These are phyloP conservation scores for Epichloe bromicola DNA, from an alignment of 2,329 filamentous ascomycete species.

Conservation along the genomic window DNA sequence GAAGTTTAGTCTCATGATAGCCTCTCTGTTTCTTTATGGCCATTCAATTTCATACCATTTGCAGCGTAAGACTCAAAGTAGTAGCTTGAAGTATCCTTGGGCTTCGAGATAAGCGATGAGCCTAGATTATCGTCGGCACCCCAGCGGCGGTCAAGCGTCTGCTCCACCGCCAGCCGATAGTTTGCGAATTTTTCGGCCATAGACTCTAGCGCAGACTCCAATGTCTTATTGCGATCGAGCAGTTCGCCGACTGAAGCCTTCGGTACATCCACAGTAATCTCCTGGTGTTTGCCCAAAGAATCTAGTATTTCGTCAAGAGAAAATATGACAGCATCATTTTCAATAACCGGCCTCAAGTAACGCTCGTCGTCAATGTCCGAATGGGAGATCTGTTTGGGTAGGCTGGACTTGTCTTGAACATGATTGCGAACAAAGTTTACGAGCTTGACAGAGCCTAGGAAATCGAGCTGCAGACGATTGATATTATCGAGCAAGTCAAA, in stretches of 20 bases:
- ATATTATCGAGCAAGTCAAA: constrained; percentile 55
- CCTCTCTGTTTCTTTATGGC: not conserved
- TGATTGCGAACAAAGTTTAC: constrained; percentile 53
- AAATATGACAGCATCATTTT: constrained; percentile 82
- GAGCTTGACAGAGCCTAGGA: constrained; percentile 59
- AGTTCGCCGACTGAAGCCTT: constrained; percentile 22
- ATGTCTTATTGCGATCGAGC: constrained; percentile 36
- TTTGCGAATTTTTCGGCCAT: constrained; percentile 49
- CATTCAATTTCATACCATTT: constrained; percentile 34
- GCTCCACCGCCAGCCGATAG: constrained; percentile 51
- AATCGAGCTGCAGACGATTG: constrained; percentile 49
- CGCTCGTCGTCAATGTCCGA: constrained; percentile 61
- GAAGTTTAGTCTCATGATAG: not conserved
- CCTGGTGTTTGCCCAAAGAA: constrained; percentile 25
- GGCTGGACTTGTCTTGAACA: constrained; percentile 28
- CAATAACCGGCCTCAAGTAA: constrained; percentile 71
- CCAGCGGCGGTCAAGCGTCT: constrained; percentile 54
- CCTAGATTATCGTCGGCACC: constrained; percentile 31
- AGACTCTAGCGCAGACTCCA: constrained; percentile 48
- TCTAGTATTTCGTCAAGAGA: constrained; percentile 63
- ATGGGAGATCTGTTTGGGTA: constrained; percentile 46
- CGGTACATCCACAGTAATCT: constrained; percentile 9
- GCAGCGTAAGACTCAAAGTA: constrained; percentile 51
- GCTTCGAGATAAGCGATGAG: not conserved
- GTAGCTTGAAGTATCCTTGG: constrained; percentile 24